phyloP scores from a whole-genome alignment of 1,139 yeast genomes.

The Suhomyces atakaporum region DNA sequence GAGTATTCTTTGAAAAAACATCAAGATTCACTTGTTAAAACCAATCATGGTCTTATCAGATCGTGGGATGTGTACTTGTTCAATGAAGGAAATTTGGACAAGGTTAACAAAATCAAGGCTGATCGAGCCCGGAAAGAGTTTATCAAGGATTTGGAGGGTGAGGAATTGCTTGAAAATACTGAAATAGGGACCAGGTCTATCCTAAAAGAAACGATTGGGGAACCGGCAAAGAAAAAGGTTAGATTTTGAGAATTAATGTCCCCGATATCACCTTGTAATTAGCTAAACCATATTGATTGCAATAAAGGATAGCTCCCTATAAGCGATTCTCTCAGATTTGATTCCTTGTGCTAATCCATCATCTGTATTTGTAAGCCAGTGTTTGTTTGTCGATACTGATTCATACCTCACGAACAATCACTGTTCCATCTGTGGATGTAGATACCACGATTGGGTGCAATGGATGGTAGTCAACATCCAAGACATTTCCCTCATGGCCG shows the following conservation, averaged over 20 bases:
- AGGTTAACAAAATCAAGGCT: constrained; percentile 30
- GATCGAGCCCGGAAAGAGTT: constrained; percentile 25
- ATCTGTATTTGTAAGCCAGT: no score
- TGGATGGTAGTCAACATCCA: constrained; percentile 57
- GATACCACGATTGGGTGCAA: constrained; percentile 40
- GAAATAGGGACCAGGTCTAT: background rate
- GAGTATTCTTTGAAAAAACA: constrained; percentile 31
- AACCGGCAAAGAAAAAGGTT: constrained; percentile 23
- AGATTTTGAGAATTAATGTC: constrained; percentile 23
- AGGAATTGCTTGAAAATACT: constrained; percentile 11
- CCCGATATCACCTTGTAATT: no score
- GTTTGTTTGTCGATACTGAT: background rate
- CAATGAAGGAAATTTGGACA: constrained; percentile 41
- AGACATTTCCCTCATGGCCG: constrained; percentile 65
- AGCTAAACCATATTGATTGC: no score
- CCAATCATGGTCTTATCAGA: constrained; percentile 15
- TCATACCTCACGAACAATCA: constrained; percentile 39
- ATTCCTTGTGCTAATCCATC: no score
- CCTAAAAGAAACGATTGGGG: background rate
- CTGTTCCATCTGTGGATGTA: constrained; percentile 51
- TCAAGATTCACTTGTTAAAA: constrained; percentile 5
- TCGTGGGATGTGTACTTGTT: constrained; percentile 51
- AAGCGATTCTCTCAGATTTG: no score
- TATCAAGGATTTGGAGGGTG: constrained; percentile 11
- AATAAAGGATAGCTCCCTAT: no score